Conservation (phyloP, 129 eudicot species). For the Glebionis coronaria region DNA sequence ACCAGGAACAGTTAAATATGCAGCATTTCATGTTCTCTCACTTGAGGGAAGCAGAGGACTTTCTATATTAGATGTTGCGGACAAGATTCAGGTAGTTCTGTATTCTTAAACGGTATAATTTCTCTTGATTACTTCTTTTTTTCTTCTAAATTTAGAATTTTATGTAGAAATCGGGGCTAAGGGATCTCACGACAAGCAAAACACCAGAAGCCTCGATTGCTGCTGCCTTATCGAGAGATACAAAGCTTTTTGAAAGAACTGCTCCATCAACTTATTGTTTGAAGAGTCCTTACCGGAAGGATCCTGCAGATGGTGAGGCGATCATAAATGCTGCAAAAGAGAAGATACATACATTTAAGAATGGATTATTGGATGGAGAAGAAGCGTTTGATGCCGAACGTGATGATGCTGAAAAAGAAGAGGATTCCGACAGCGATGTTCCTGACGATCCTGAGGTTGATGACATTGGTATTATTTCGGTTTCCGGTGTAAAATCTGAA, state of each 20-base stretch:
- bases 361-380: constrained; percentile 58
- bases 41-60: constrained; percentile 88
- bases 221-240: constrained; percentile 93
- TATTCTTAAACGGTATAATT: not conserved
- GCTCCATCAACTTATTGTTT: constrained; percentile 95
- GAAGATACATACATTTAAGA: constrained; percentile 59
- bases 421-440: constrained; percentile 72
- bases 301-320: constrained; percentile 66
- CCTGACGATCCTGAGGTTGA: constrained; percentile 76
- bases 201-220: constrained; percentile 96
- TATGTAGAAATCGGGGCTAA: constrained; percentile 75
- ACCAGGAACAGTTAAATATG: constrained; percentile 94
- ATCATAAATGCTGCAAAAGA: constrained; percentile 71
- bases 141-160: not conserved
- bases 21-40: constrained; percentile 93
- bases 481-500: constrained; percentile 26
- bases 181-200: constrained; percentile 92
- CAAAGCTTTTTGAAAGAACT: constrained; percentile 93
- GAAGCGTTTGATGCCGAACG: constrained; percentile 69
- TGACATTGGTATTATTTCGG: constrained; percentile 38
- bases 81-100: constrained; percentile 68
- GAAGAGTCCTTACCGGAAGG: constrained; percentile 73
- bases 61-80: constrained; percentile 77
- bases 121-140: not conserved
- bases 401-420: constrained; percentile 78